phyloP scores from a whole-genome alignment of 2,329 filamentous ascomycete genomes.

The Cytospora schulzeri region DNA sequence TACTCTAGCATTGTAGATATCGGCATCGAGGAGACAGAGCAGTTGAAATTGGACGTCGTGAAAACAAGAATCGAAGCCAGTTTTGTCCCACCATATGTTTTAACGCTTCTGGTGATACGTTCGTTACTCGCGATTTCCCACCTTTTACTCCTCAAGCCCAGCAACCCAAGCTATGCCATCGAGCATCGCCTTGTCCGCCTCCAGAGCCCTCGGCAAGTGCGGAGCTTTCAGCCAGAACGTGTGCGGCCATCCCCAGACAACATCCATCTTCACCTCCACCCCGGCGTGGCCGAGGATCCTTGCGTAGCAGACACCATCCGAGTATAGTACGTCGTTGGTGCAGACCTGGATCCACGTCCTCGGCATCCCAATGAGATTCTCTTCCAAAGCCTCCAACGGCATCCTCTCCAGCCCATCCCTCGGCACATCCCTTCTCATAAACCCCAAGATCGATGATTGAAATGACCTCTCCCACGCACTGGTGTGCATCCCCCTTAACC shows the following conservation, averaged over 20 bases:
- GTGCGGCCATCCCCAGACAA: constrained; percentile 52
- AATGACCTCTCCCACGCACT: constrained; percentile 43
- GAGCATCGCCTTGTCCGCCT: constrained; percentile 46
- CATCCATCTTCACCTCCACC: constrained; percentile 44
- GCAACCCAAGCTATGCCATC: constrained; percentile 45
- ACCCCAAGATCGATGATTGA: constrained; percentile 38
- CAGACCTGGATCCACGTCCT: constrained; percentile 52
- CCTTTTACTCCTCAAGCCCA: background rate
- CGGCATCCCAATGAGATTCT: constrained; percentile 39
- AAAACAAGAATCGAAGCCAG: constrained; percentile 14
- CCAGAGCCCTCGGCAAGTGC: constrained; percentile 42
- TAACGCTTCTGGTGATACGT: background rate
- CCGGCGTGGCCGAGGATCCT: constrained; percentile 43
- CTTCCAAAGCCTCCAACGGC: constrained; percentile 42
- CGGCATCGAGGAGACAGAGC: constrained; percentile 38
- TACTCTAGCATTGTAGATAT: constrained; percentile 74
- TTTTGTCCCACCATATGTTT: background rate
- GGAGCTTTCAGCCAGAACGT: constrained; percentile 55
- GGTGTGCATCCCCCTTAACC: constrained; percentile 42
- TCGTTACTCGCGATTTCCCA: background rate
- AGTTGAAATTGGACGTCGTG: constrained; percentile 26
- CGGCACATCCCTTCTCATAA: constrained; percentile 39
- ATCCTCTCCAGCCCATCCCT: constrained; percentile 45
- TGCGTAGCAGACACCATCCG: constrained; percentile 53
- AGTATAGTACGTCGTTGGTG: constrained; percentile 54